Evolutionary conservation across 352 stramenopile species (phyloP), one percentile per base, ranked within the genome.

Genomic region (Phytophthora foliorum): DNA sequence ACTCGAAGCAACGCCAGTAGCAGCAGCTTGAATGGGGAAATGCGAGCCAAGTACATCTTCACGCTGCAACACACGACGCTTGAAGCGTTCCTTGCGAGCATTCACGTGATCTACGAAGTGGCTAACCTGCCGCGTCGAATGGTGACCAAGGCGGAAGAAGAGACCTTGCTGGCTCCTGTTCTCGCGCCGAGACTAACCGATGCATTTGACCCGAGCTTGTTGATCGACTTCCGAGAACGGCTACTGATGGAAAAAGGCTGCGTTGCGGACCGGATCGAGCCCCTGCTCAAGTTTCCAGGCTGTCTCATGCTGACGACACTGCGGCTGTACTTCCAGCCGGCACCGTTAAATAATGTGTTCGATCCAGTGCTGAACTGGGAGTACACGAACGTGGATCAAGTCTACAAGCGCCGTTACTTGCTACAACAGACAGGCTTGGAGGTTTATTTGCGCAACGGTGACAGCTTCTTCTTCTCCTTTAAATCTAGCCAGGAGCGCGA

Each of bases 241-340:
- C 57, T 90, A 17, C 44, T 96, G 21, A 70, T 95, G 19, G 63
- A 77, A 6, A 62, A 38, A 11, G 78, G 74, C 9, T 74, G 89
- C 10, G 50, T 78, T 10, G 88, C 87, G 7, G 77, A 91, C 48
- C 83, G 93, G 22, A 95, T 98, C 51, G 87, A 90, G 39, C 93
- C 93, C 25, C 60, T 98, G 34, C 75, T 97, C 6, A 85, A 91
- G 53, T 93, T 94, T 61, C 93, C 92, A 31, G 93, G 93, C 8
- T 93, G 81, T 32, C 54, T 98, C 17, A 94, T 97, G 77, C 69
- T 98, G 36, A 84, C 87, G 63, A 75, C 82, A 9, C 50, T 81
- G 50, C 72, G 79, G 17, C 57, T 98, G 11, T 98, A 98, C 66
- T 98, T 98, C 59, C 91, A 98, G 67, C 93, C 94, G 7, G 88